Conservation (phyloP, 164 flowering plant species). For the Chimonanthus salicifolius region DNA sequence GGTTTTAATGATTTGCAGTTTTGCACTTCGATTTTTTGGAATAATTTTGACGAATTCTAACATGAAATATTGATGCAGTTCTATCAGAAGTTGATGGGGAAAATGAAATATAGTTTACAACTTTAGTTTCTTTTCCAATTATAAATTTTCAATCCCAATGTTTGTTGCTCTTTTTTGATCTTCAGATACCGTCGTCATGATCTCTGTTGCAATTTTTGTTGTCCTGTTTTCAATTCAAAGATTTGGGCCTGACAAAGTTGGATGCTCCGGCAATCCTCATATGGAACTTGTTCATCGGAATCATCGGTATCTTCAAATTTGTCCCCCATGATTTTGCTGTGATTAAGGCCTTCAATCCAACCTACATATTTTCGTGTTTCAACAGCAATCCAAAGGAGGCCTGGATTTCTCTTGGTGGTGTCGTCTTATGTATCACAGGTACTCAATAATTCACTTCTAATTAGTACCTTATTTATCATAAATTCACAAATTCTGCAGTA, state of each 20-base stretch:
- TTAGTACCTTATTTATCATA: background rate
- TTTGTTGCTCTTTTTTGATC: background rate
- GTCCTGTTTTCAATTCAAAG: constrained; percentile 22
- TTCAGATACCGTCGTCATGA: constrained; percentile 23
- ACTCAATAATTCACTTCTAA: background rate
- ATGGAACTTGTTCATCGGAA: constrained; percentile 21
- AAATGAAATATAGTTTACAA: constrained; percentile 3
- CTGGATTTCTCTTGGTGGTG: constrained; percentile 31
- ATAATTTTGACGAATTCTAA: background rate
- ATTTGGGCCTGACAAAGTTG: constrained; percentile 32
- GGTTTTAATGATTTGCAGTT: background rate
- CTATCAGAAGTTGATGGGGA: constrained; percentile 22
- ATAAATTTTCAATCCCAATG: background rate
- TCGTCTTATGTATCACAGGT: constrained; percentile 28
- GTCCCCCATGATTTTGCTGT: constrained; percentile 15
- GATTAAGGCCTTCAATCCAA: constrained; percentile 21
- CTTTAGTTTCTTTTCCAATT: background rate
- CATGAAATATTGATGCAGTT: constrained; percentile 10
- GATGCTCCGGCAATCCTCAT: constrained; percentile 23
- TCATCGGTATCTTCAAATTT: constrained; percentile 16
- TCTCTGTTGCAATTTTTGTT: constrained; percentile 23
- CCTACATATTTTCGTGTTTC: constrained; percentile 18
- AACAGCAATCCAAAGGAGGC: constrained; percentile 19
- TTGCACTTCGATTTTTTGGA: background rate
- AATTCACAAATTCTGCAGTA: too few species aligned